A percentile compares a stretch with the other conserved stretches of the same genome.
These are phyloP conservation scores for Acanthamoeba lenticulata DNA, from an alignment of 208 protist species.

Conservation along the genomic window DNA sequence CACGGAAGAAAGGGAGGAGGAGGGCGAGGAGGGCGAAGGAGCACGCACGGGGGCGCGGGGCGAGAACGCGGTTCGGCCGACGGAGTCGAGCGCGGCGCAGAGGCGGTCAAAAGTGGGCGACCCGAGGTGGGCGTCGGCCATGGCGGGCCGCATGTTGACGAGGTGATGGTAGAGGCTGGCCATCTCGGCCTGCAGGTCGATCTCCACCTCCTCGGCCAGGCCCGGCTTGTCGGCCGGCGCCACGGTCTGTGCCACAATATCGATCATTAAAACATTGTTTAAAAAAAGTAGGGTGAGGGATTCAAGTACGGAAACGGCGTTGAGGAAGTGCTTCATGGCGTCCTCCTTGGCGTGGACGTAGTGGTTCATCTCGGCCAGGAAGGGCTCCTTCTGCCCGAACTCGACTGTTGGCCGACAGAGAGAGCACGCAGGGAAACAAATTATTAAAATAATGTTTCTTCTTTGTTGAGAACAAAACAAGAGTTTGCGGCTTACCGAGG, in stretches of 20 bases:
- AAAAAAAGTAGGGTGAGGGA: background rate
- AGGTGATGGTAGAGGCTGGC: background rate
- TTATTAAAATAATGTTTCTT: background rate
- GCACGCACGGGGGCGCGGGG: background rate
- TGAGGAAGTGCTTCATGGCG: constrained; percentile 41
- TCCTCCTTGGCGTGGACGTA: constrained; percentile 1
- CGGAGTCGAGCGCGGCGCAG: background rate
- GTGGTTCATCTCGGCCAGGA: background rate
- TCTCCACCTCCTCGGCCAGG: background rate
- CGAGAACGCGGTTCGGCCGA: background rate
- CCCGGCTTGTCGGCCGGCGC: constrained; percentile 5
- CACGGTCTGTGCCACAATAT: background rate
- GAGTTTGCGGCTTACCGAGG: background rate
- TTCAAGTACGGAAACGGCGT: background rate
- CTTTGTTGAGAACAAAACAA: no score
- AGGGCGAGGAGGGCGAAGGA: background rate
- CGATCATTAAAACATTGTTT: background rate
- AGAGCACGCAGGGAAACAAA: background rate
- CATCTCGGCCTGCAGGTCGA: constrained; percentile 26
- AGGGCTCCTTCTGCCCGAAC: constrained; percentile 44
- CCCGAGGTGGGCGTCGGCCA: background rate
- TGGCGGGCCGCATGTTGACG: constrained; percentile 4
- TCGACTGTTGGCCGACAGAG: background rate
- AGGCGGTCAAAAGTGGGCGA: background rate
- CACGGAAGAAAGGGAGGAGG: background rate